These are phyloP conservation scores for Xanthoparmelia taractica DNA, from an alignment of 495 filamentous ascomycete genomes.

Conservation along the genomic window DNA sequence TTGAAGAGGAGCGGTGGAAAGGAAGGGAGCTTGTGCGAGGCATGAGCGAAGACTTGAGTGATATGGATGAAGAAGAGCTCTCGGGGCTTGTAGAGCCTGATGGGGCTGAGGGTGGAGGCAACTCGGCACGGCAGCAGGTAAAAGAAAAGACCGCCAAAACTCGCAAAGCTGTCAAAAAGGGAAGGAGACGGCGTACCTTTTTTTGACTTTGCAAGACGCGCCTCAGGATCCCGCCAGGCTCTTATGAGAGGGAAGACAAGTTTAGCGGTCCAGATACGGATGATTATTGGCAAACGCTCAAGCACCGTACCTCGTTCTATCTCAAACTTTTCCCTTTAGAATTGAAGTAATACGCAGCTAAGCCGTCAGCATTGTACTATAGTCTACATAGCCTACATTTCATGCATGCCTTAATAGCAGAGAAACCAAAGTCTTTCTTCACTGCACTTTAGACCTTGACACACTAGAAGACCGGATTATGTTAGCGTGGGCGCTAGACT, in stretches of 20 bases:
- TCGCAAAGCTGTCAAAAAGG: constrained; percentile 16
- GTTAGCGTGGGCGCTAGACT: constrained; percentile 12
- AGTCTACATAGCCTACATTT: background rate
- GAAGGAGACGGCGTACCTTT: constrained; percentile 17
- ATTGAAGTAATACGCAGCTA: background rate
- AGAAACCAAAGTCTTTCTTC: too few relatives aligned
- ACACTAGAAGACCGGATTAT: too few relatives aligned
- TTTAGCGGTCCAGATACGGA: background rate
- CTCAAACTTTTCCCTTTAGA: background rate
- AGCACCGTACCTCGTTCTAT: background rate
- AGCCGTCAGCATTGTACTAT: background rate
- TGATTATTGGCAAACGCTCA: background rate
- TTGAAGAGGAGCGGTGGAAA: constrained; percentile 69
- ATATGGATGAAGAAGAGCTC: constrained; percentile 81
- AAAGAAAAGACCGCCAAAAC: constrained; percentile 15
- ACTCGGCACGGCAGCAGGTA: constrained; percentile 7
- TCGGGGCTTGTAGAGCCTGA: constrained; percentile 52
- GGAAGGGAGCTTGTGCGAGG: constrained; percentile 66
- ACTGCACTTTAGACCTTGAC: too few relatives aligned
- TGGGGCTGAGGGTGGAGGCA: constrained; percentile 16
- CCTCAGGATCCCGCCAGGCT: background rate
- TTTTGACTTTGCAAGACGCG: background rate
- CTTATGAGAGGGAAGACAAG: background rate
- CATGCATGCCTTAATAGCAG: background rate
- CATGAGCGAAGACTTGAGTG: constrained; percentile 79